Evolutionary conservation across 192 early-diverging fungal genomes (phyloP).

Genomic region (Gamsiella multidivaricata): DNA sequence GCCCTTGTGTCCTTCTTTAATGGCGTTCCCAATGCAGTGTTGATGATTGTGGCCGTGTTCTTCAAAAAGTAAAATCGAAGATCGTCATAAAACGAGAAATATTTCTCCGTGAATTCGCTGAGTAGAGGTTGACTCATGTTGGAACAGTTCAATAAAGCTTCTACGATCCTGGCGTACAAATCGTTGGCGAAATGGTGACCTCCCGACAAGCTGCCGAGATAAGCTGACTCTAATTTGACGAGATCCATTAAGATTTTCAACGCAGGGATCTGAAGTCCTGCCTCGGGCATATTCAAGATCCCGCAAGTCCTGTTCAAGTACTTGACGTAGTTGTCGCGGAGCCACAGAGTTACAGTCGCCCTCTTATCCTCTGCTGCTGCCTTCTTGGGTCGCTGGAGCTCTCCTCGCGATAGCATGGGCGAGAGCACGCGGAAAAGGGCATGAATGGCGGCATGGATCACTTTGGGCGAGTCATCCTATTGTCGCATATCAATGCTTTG

Average conservation of each 20-base stretch:
- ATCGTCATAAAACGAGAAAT: slow-evolving; percentile 86
- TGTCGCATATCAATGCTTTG: background rate
- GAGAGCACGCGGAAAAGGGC: slow-evolving; percentile 80
- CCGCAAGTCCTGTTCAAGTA: slow-evolving; percentile 67
- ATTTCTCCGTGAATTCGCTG: slow-evolving; percentile 72
- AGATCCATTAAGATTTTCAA: slow-evolving; percentile 79
- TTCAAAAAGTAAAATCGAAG: slow-evolving; percentile 87
- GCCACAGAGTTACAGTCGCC: slow-evolving; percentile 76
- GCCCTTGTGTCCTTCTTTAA: slow-evolving; percentile 23
- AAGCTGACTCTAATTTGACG: slow-evolving; percentile 71
- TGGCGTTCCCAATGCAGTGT: slow-evolving; percentile 22
- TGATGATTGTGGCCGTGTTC: slow-evolving; percentile 62
- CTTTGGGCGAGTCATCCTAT: slow-evolving; percentile 61
- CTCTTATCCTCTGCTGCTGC: slow-evolving; percentile 54
- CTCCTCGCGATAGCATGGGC: slow-evolving; percentile 57
- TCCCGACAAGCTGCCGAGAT: slow-evolving; percentile 42
- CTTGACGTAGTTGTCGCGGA: slow-evolving; percentile 79
- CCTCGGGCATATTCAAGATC: slow-evolving; percentile 68
- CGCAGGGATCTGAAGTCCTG: slow-evolving; percentile 79
- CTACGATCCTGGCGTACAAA: slow-evolving; percentile 66
- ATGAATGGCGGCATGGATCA: slow-evolving; percentile 76
- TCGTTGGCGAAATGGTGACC: slow-evolving; percentile 77
- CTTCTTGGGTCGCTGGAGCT: slow-evolving; percentile 57
- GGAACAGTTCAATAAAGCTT: slow-evolving; percentile 64
- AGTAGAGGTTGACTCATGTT: slow-evolving; percentile 72